Conservation (phyloP, 768 basidiomycete species). For the Postia placenta region DNA sequence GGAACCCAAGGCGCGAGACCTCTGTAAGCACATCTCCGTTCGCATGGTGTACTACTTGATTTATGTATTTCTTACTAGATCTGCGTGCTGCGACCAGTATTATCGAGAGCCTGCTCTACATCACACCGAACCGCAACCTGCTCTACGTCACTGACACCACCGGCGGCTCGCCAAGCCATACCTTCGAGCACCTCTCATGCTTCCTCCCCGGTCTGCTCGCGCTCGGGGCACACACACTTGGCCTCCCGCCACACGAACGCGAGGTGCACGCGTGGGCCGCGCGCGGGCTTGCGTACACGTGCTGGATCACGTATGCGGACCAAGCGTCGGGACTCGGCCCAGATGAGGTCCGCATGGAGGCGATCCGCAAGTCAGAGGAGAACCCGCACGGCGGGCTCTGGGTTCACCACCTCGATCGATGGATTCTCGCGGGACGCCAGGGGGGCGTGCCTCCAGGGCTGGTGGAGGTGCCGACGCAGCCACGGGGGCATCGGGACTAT, state of each 20-base stretch:
- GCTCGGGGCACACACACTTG: constrained; percentile 60
- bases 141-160: constrained; percentile 65
- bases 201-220: constrained; percentile 76
- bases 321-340: constrained; percentile 65
- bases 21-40: constrained; percentile 43
- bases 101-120: constrained; percentile 55
- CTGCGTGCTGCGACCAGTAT: constrained; percentile 55
- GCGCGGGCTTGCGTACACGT: constrained; percentile 66
- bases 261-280: constrained; percentile 72
- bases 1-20: constrained; percentile 54
- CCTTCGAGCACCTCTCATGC: constrained; percentile 76
- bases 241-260: constrained; percentile 41
- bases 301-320: constrained; percentile 70
- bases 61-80: constrained; percentile 31
- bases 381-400: constrained; percentile 12
- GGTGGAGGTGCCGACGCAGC: constrained; percentile 31
- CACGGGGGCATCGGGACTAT: constrained; percentile 43
- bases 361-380: constrained; percentile 2
- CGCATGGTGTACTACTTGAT: neutral
- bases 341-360: constrained; percentile 39
- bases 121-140: constrained; percentile 58
- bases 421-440: constrained; percentile 26
- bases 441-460: constrained; percentile 49
- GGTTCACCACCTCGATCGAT: constrained; percentile 38
- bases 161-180: constrained; percentile 31